Conservation (phyloP, 805 yeast species). For the Priceomyces castillae region DNA sequence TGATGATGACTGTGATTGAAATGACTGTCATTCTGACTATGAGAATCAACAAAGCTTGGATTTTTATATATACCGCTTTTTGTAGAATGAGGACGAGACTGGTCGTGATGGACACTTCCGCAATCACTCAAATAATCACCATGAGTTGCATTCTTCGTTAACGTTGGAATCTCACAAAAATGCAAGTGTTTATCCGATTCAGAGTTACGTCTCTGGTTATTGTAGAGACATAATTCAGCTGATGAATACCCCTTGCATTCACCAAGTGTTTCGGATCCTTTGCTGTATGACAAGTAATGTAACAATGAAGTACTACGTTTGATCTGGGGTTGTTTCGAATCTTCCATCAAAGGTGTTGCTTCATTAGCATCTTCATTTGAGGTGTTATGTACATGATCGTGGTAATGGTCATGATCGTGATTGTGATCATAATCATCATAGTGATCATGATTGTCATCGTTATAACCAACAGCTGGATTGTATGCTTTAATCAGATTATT, state of each 20-base stretch:
- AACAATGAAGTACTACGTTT: slow-evolving; percentile 21
- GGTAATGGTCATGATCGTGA: background rate
- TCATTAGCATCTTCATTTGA: slow-evolving; percentile 17
- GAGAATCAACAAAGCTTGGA: slow-evolving; percentile 3
- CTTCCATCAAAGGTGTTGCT: slow-evolving; percentile 14
- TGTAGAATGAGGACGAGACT: background rate
- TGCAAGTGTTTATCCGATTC: slow-evolving; percentile 19
- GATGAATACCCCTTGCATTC: slow-evolving; percentile 50
- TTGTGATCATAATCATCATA: background rate
- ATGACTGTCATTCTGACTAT: slow-evolving; percentile 18
- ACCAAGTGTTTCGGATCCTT: slow-evolving; percentile 30
- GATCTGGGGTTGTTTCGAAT: slow-evolving; percentile 2
- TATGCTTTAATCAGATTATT: background rate
- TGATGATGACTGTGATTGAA: slow-evolving; percentile 60
- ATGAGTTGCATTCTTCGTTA: slow-evolving; percentile 8
- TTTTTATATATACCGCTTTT: background rate
- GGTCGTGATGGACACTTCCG: background rate
- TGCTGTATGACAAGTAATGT: slow-evolving; percentile 22
- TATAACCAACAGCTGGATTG: too few relatives aligned
- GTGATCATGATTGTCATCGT: background rate
- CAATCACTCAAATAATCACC: background rate
- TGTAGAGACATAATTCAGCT: slow-evolving; percentile 32
- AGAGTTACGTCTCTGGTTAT: slow-evolving; percentile 3
- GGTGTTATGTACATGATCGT: too few relatives aligned
- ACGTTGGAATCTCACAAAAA: slow-evolving; percentile 40